These are phyloP conservation scores for Dimargaris verticillata DNA, from an alignment of 192 early-diverging fungal genomes.

Conservation along the genomic window DNA sequence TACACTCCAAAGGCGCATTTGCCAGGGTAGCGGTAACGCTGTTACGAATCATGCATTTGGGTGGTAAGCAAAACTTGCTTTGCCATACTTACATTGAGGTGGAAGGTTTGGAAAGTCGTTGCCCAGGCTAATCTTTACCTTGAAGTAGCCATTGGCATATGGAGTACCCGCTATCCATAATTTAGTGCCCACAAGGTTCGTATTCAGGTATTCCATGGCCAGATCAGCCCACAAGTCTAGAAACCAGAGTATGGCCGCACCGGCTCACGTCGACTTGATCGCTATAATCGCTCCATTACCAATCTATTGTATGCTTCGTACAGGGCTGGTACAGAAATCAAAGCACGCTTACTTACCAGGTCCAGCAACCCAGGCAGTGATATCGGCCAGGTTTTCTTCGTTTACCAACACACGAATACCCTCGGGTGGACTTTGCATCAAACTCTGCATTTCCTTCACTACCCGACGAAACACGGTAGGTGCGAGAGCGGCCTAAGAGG, in stretches of 20 bases:
- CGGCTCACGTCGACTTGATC: too few species aligned
- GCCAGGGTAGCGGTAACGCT: background rate
- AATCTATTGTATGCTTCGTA: too few species aligned
- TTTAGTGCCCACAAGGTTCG: too few species aligned
- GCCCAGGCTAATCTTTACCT: constrained; percentile 48
- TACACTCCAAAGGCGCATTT: background rate
- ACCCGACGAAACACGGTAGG: constrained; percentile 36
- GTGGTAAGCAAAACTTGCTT: background rate
- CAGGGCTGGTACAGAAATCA: too few species aligned
- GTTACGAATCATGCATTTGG: background rate
- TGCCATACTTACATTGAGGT: constrained; percentile 51
- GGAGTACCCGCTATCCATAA: constrained; percentile 52
- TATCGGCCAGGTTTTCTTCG: constrained; percentile 56
- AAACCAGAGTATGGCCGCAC: too few species aligned
- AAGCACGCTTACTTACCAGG: constrained; percentile 31
- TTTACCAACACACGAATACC: constrained; percentile 61
- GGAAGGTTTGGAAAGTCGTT: constrained; percentile 64
- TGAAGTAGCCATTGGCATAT: constrained; percentile 64
- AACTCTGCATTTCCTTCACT: constrained; percentile 33
- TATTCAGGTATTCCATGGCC: too few species aligned
- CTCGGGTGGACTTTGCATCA: constrained; percentile 52
- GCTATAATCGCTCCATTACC: too few species aligned
- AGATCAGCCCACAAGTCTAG: too few species aligned
- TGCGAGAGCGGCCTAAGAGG: constrained; percentile 16
- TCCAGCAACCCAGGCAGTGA: constrained; percentile 71